These are phyloP conservation scores for Podospora comata DNA, from an alignment of 495 filamentous ascomycete genomes.

Conservation along the genomic window DNA sequence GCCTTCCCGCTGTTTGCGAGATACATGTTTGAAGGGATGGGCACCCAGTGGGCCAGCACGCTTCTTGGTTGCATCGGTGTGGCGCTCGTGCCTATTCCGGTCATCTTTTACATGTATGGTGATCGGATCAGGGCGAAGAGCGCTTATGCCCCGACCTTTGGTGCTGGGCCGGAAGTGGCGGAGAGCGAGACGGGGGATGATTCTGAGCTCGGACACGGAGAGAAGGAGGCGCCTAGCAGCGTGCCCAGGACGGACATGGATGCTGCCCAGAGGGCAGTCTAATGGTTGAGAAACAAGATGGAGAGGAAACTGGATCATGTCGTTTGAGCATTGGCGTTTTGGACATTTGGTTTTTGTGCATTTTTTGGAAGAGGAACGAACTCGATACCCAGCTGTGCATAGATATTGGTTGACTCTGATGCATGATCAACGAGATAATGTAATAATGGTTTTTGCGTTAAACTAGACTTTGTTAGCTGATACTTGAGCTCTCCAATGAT, in stretches of 20 bases:
- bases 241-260: background rate
- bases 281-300: background rate
- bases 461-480: background rate
- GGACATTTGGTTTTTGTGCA: background rate
- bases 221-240: background rate
- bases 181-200: background rate
- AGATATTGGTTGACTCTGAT: conserved; percentile 1
- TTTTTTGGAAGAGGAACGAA: background rate
- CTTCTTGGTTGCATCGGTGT: conserved; percentile 71
- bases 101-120: conserved; percentile 64
- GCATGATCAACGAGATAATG: background rate
- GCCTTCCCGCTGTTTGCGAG: conserved; percentile 78
- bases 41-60: conserved; percentile 74
- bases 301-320: background rate
- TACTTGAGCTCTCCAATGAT: background rate
- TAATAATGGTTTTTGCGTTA: background rate
- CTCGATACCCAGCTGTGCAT: conserved; percentile 1
- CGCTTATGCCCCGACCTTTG: conserved; percentile 60
- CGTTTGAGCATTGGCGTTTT: conserved; percentile 1
- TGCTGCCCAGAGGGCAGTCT: background rate
- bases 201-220: background rate
- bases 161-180: conserved; percentile 9
- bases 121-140: conserved; percentile 62
- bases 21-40: conserved; percentile 76
- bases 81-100: conserved; percentile 68